These are phyloP conservation scores for Wallacemonas collosoma DNA, from an alignment of 208 protist species.

Conservation along the genomic window DNA sequence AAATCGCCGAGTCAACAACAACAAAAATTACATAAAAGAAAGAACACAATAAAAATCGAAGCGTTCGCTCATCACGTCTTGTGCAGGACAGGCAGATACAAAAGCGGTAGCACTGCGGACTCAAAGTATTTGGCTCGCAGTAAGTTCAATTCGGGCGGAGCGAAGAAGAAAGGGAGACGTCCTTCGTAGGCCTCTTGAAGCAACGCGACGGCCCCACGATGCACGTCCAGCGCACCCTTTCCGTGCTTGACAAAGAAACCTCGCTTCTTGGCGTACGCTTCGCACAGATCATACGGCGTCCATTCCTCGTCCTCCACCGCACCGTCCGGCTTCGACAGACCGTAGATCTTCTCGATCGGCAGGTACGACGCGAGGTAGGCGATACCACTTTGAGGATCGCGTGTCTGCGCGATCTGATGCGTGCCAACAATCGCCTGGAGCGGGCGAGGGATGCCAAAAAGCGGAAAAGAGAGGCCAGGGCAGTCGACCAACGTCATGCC, in stretches of 20 bases:
- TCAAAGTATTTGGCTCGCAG: constrained; percentile 46
- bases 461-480: constrained; percentile 94
- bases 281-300: constrained; percentile 90
- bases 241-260: constrained; percentile 87
- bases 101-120: constrained; percentile 2
- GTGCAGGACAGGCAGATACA: constrained; percentile 13
- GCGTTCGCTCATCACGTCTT: background rate
- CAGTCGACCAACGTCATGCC: constrained; percentile 93
- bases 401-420: constrained; percentile 96
- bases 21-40: constrained; percentile 20
- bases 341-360: constrained; percentile 89
- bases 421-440: constrained; percentile 95
- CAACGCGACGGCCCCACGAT: constrained; percentile 89
- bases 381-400: constrained; percentile 94
- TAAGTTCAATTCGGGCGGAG: constrained; percentile 64
- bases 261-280: constrained; percentile 92
- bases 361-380: constrained; percentile 92
- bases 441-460: constrained; percentile 65
- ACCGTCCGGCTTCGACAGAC: constrained; percentile 70
- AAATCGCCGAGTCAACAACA: background rate
- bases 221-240: constrained; percentile 84
- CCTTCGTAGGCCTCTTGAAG: constrained; percentile 91
- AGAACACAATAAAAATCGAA: background rate
- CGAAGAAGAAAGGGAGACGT: constrained; percentile 84
- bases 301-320: constrained; percentile 60